Base-by-base conservation (phyloP, 192 early-diverging fungal genomes). In the Oehlia diaphana region DNA sequence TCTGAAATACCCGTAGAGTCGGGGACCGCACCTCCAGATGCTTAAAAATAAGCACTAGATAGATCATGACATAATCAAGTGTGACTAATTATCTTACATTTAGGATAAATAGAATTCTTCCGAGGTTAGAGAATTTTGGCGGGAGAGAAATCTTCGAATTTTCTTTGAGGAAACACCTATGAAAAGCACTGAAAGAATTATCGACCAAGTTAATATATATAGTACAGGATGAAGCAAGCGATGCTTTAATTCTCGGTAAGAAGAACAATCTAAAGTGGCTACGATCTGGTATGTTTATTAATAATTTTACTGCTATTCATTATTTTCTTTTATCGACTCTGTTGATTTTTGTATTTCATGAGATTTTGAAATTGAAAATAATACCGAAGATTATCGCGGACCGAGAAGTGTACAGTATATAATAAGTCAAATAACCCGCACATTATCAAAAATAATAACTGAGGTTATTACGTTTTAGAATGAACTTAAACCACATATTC, bases 131-230 rank as follows among this genome's bases (percentile, higher is more conserved):
- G 69, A 71, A 49, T 71, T 71, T 71, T 71, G 69, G 69, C 42
- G 6, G 21, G 5, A 71, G 21, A 71, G 12, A 71, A 71, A 71
- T 13, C 42, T 42, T 71, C 42, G 19, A 71, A 71, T 47, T 71
- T 8, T 13, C 14, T 42, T 71, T 71, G 47, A 71, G 16, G 69
- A 71, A 49, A 71, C 44, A 7, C 49, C 69, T 71, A 39, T 71
- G 12, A 71, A 71, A 71, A 71, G 69, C 37, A 71, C 69, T 47
- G 9, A 71, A 71, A 66, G 28, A 33, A 66, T 66, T 5, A 28
- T 66, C 23, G 19, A 71, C 69, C 39, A 71, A 4, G 26, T 71
- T 71, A 71, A 71, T 71, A 66, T 9, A 71, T 71, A 66, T 9
- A 33, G 9, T 66, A 66, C 23, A 66, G 28, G 65, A 66, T 0